A percentile compares a stretch with the other conserved stretches of the same genome.
These are phyloP conservation scores for rapeseed (Brassica napus) DNA, from an alignment of 345 rosid species.

Conservation along the genomic window Da-Ae NC_063444.1:12897001-12897500, in stretches of 20 bases:
- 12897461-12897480: constrained; percentile 47
- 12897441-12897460: constrained; percentile 79
- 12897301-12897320: background rate
- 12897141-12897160: constrained; percentile 5
- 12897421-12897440: constrained; percentile 91
- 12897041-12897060: constrained; percentile 24
- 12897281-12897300: constrained; percentile 40
- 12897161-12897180: background rate
- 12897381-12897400: constrained; percentile 73
- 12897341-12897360: background rate
- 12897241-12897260: constrained; percentile 70
- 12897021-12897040: constrained; percentile 16
- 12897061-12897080: constrained; percentile 23
- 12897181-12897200: constrained; percentile 20
- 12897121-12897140: constrained; percentile 14
- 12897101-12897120: constrained; percentile 9
- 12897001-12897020: background rate
- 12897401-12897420: constrained; percentile 79
- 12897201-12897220: constrained; percentile 87
- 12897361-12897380: constrained; percentile 15
- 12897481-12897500: constrained; percentile 42
- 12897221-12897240: constrained; percentile 68
- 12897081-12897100: background rate
- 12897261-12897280: constrained; percentile 54
- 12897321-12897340: background rate